Base-by-base conservation (phyloP, 2,329 filamentous ascomycete genomes). In the Chaetomium sp. region DNA sequence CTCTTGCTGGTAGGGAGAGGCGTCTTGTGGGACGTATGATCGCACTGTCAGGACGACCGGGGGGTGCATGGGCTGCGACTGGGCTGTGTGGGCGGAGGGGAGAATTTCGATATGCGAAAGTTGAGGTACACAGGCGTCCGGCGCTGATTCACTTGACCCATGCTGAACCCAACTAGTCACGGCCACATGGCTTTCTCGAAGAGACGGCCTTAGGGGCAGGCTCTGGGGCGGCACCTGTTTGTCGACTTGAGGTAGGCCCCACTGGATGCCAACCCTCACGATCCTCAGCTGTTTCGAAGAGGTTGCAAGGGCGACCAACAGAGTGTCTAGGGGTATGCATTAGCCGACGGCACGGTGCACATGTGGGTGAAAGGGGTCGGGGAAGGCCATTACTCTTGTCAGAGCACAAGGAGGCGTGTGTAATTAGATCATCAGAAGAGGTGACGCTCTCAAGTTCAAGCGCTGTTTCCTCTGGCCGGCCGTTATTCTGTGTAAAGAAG, bases 81-180 rank as follows among this genome's bases (percentile, higher is more conserved):
- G 51, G 3, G 42, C 51, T 19, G 62, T 88, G 35, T 87, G 78
- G 8, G 87, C 82, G 12, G 86, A 84, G 1, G 91, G 88, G 38
- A 96, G 78, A 57, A 96, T 83, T 69, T 92, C 88, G 10, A 97
- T 78, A 68, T 90, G 88, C 1, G 91, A 93, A 6, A 97, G 80
- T 68, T 87, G 84, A 8, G 83, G 79, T 81, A 88, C 80, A 67
- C 81, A 81, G 1, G 79, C 74, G 65, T 86, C 83, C 6, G 81
- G 71, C 50, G 74, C 76, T 2, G 78, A 77, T 47, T 81, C 80
- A 55, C 71, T 75, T 2, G 76, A 71, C 2, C 82, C 83, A 56
- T 77, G 76, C 59, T 84, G 81, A 19, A 85, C 77, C 86, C 85
- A 88, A 67, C 79, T 85, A 4, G 85, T 84, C 3, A 82, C 79